Evolutionary conservation across 2,329 filamentous ascomycete genomes (phyloP).

Genomic region (Penicillium vulpinum): DNA sequence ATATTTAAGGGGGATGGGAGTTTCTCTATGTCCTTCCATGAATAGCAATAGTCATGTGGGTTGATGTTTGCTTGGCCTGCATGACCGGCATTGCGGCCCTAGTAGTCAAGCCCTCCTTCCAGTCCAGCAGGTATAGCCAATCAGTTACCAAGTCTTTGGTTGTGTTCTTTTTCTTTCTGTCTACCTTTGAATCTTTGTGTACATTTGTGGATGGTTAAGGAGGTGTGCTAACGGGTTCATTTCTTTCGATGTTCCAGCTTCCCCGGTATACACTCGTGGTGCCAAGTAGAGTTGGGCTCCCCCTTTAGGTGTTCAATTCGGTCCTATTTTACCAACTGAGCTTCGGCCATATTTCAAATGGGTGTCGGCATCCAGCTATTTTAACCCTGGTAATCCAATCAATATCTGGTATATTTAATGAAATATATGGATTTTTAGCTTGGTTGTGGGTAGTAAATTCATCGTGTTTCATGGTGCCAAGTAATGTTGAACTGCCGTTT

Average conservation of each 20-base stretch:
- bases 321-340: neutral
- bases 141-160: no score
- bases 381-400: neutral
- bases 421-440: neutral
- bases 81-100: neutral
- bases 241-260: neutral
- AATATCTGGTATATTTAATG: neutral
- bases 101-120: neutral
- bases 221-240: neutral
- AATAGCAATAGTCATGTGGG: neutral
- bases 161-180: neutral
- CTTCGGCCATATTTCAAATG: fast-evolving
- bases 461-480: neutral
- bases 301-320: neutral
- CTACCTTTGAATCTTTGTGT: neutral
- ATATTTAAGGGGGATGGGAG: no score
- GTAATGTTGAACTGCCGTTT: neutral
- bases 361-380: fast-evolving
- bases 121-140: no score
- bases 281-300: neutral
- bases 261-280: neutral
- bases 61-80: neutral
- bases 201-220: no score
- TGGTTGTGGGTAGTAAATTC: neutral
- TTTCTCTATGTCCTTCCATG: neutral